A percentile compares a stretch with the other conserved stretches of the same genome.
phyloP scores from a whole-genome alignment of 768 basidiomycete genomes.

The Lactarius sanguifluus region DNA sequence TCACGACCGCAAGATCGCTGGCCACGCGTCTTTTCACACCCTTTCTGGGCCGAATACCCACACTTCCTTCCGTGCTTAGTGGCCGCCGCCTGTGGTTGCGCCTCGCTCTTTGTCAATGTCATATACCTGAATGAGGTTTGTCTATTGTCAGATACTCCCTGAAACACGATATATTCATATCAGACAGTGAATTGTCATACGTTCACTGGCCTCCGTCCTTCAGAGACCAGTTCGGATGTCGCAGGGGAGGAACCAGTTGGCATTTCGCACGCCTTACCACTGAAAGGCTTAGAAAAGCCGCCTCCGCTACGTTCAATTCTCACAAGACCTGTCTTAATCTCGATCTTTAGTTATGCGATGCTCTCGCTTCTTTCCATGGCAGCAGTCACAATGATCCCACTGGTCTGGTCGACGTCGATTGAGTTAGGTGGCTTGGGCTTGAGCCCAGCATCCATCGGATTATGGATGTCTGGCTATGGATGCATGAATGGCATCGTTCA shows the following conservation, averaged over 20 bases:
- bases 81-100: background rate
- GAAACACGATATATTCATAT: background rate
- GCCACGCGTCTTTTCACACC: conserved; percentile 21
- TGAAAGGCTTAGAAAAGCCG: conserved; percentile 13
- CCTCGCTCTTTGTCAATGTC: background rate
- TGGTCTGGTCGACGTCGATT: conserved; percentile 42
- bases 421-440: conserved; percentile 34
- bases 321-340: conserved; percentile 37
- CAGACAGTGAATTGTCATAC: background rate
- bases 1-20: conserved; percentile 31
- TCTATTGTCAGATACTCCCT: background rate
- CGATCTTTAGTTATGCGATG: conserved; percentile 43
- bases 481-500: conserved; percentile 41
- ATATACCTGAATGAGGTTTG: conserved; percentile 8
- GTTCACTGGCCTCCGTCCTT: background rate
- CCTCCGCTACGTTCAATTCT: conserved; percentile 36
- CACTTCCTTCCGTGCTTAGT: conserved; percentile 31
- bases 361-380: conserved; percentile 45
- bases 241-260: background rate
- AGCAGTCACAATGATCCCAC: conserved; percentile 42
- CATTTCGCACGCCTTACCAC: no score
- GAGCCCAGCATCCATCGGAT: conserved; percentile 40
- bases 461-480: conserved; percentile 39
- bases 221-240: background rate
- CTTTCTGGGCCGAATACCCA: conserved; percentile 30